Evolutionary conservation across 768 basidiomycete genomes (phyloP).

Genomic region (Lactarius hatsudake): DNA sequence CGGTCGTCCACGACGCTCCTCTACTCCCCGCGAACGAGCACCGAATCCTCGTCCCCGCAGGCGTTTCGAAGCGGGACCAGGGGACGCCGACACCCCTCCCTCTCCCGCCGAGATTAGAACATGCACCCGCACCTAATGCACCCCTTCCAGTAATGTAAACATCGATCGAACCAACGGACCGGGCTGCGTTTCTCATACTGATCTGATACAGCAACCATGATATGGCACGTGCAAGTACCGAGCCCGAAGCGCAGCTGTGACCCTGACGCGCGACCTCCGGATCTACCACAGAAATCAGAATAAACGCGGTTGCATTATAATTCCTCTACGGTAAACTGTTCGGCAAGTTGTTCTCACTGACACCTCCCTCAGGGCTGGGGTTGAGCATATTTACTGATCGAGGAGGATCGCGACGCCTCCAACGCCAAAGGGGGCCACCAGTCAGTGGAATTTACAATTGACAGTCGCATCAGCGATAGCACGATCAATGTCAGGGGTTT

Average conservation of each 20-base stretch:
- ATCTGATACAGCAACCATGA: not conserved
- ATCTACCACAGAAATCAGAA: too few relatives aligned
- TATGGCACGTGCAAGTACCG: not conserved
- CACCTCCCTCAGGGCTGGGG: too few relatives aligned
- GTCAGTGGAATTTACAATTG: too few relatives aligned
- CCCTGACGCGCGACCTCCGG: not conserved
- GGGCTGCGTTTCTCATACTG: not conserved
- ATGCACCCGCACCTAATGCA: not conserved
- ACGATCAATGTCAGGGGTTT: too few relatives aligned
- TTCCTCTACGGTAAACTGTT: not conserved
- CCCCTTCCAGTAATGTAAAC: slow-evolving; percentile 13
- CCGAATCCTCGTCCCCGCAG: slow-evolving; percentile 20
- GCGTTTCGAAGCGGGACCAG: slow-evolving; percentile 24
- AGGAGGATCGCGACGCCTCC: too few relatives aligned
- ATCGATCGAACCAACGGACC: not conserved
- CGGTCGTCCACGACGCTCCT: slow-evolving; percentile 22
- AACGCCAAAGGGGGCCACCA: too few relatives aligned
- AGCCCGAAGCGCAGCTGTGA: not conserved
- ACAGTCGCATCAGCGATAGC: too few relatives aligned
- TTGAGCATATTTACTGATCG: too few relatives aligned
- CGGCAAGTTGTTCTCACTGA: not conserved
- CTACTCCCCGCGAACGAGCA: slow-evolving; percentile 25
- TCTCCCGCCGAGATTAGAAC: not conserved
- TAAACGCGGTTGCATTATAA: too few relatives aligned
- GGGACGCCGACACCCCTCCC: slow-evolving; percentile 25